Conservation (phyloP, 352 stramenopile genomes). For the Pythium phragmitis region DNA sequence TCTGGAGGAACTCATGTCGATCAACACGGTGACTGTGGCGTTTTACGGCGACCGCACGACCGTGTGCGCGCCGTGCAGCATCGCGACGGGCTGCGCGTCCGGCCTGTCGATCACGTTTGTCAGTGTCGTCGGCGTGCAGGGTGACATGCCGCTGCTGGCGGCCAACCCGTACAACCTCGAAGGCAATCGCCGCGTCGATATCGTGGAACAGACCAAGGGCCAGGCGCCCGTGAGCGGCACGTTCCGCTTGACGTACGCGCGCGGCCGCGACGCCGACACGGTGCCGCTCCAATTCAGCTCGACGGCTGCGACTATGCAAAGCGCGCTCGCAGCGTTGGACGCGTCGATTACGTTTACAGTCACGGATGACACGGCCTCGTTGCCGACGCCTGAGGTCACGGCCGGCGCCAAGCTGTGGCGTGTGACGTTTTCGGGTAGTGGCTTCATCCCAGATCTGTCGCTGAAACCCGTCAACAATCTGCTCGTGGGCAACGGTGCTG, state of each 20-base stretch:
- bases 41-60: conserved; percentile 56
- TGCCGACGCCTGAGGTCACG: conserved; percentile 36
- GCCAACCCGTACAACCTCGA: conserved; percentile 86
- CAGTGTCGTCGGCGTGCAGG: conserved; percentile 67
- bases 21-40: conserved; percentile 83
- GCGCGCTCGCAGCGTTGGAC: conserved; percentile 79
- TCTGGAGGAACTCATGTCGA: conserved; percentile 88
- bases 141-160: conserved; percentile 88
- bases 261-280: conserved; percentile 78
- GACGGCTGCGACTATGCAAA: conserved; percentile 48
- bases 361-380: conserved; percentile 46
- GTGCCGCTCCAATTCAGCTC: conserved; percentile 60
- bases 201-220: conserved; percentile 71
- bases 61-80: conserved; percentile 72
- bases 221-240: conserved; percentile 88
- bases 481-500: conserved; percentile 87
- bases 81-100: conserved; percentile 42
- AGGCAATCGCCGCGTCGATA: conserved; percentile 87
- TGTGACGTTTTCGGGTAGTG: conserved; percentile 91
- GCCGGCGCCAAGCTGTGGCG: conserved; percentile 75
- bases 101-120: conserved; percentile 91
- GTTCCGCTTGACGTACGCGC: conserved; percentile 88
- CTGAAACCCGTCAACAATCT: conserved; percentile 73
- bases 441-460: conserved; percentile 87
- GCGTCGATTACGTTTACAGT: conserved; percentile 75